Conservation (phyloP, 1,139 yeast species). For the Candida anutae region DNA sequence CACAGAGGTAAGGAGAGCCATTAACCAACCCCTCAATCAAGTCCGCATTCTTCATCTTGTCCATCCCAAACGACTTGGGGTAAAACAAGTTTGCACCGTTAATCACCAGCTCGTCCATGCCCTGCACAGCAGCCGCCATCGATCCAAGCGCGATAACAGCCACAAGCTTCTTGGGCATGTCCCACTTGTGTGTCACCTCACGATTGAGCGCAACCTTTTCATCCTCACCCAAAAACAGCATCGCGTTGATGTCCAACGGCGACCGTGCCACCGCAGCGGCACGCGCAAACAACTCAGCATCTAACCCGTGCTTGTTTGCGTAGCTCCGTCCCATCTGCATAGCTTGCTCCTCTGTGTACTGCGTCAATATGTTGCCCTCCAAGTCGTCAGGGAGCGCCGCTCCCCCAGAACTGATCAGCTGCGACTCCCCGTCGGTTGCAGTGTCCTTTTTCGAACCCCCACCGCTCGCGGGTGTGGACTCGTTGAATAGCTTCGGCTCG, state of each 20-base stretch:
- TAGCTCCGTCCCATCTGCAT: constrained; percentile 66
- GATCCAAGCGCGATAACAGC: constrained; percentile 68
- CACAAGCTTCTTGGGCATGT: constrained; percentile 51
- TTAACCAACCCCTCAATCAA: constrained; percentile 72
- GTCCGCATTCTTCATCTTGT: constrained; percentile 39
- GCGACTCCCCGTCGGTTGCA: no score
- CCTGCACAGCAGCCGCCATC: constrained; percentile 87
- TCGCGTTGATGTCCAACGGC: constrained; percentile 52
- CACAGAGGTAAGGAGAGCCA: constrained; percentile 75
- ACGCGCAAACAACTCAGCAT: constrained; percentile 56
- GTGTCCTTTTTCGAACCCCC: no score
- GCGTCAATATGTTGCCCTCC: constrained; percentile 50
- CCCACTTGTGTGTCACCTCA: constrained; percentile 58
- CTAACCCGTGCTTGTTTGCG: constrained; percentile 55
- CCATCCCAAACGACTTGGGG: constrained; percentile 40
- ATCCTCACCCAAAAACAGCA: constrained; percentile 48
- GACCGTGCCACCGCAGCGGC: constrained; percentile 74
- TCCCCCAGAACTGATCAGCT: no score
- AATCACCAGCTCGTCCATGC: constrained; percentile 85
- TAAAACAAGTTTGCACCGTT: constrained; percentile 78
- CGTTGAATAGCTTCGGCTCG: no score
- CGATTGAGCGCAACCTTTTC: constrained; percentile 52
- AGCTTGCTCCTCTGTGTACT: constrained; percentile 57
- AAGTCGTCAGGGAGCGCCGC: background rate
- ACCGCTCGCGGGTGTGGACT: no score